phyloP scores from a whole-genome alignment of 371 early-diverging fungal species.

The Mucor irregularis region DNA sequence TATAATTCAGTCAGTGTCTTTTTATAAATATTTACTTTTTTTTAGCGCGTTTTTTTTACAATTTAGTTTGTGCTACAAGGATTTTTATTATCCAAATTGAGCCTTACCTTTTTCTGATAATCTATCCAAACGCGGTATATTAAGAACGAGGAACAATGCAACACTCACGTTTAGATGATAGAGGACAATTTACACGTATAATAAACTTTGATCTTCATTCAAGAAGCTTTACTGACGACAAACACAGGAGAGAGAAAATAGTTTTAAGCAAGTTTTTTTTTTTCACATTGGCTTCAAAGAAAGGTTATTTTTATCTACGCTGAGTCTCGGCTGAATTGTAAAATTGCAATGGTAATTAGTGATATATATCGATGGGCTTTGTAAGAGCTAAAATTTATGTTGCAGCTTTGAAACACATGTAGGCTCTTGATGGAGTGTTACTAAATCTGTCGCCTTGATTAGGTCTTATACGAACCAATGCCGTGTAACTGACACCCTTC shows the following conservation, averaged over 20 bases:
- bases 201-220: neutral
- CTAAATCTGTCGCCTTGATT: too few species aligned
- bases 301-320: too few species aligned
- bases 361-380: neutral
- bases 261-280: too few species aligned
- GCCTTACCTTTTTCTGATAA: constrained; percentile 21
- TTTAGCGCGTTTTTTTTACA: constrained; percentile 13
- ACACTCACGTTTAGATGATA: too few species aligned
- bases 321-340: too few species aligned
- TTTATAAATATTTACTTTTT: neutral
- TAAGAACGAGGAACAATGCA: constrained; percentile 14
- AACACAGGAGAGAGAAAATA: neutral
- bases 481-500: too few species aligned
- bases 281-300: too few species aligned
- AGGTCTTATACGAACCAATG: too few species aligned
- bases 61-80: constrained; percentile 21
- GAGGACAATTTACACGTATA: neutral
- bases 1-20: neutral
- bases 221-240: neutral
- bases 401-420: neutral
- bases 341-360: neutral
- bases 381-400: neutral
- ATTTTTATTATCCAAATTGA: constrained; percentile 7
- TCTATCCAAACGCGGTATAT: constrained; percentile 18
- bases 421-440: neutral